Evolutionary conservation across 805 yeast genomes (phyloP).

Genomic region (Metschnikowia peoriensis): DNA sequence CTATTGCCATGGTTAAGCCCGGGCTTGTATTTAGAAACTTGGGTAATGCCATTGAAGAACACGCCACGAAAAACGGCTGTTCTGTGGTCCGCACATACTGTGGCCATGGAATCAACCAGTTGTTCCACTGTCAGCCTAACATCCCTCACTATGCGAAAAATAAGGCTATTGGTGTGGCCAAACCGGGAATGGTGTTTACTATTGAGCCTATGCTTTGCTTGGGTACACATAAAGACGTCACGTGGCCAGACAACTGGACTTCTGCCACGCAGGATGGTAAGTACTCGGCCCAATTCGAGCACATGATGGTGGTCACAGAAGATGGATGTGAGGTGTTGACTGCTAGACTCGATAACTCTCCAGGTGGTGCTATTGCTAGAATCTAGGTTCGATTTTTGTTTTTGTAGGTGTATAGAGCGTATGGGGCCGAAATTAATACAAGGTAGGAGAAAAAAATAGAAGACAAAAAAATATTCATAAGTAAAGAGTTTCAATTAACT

Average conservation of each 20-base stretch:
- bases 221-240: constrained; percentile 75
- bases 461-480: too few species aligned
- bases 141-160: constrained; percentile 93
- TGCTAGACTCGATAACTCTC: constrained; percentile 74
- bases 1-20: constrained; percentile 85
- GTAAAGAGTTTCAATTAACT: background rate
- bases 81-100: constrained; percentile 88
- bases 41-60: constrained; percentile 85
- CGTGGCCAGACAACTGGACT: constrained; percentile 99
- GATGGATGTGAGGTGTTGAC: constrained; percentile 89
- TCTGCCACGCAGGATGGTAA: constrained; percentile 87
- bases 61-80: constrained; percentile 73
- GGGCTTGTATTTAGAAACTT: constrained; percentile 83
- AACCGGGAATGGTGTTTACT: constrained; percentile 95
- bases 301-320: constrained; percentile 88
- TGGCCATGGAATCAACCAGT: constrained; percentile 88
- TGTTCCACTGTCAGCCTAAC: constrained; percentile 90
- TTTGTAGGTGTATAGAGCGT: background rate
- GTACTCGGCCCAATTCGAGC: constrained; percentile 92
- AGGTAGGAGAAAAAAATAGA: background rate
- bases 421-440: background rate
- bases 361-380: constrained; percentile 75
- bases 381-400: background rate
- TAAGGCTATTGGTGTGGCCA: constrained; percentile 90
- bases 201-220: constrained; percentile 95